Evolutionary conservation across 176 grass and related monocot genomes (phyloP).

Genomic region (Typha latifolia): DNA sequence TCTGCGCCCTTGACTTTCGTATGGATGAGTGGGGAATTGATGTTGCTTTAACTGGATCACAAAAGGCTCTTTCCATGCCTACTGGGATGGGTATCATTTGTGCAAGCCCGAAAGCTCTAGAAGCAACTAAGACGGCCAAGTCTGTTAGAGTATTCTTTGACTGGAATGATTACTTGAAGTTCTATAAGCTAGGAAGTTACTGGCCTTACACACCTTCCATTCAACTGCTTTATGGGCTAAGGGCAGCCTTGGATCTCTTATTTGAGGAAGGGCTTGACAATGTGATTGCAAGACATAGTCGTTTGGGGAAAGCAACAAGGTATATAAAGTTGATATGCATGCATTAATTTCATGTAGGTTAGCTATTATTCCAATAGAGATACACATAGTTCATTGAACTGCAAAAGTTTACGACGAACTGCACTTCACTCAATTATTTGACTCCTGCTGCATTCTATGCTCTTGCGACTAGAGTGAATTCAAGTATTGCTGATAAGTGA

Average conservation of each 20-base stretch:
- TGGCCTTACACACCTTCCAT: slow-evolving; percentile 98
- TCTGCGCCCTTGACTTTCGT: slow-evolving; percentile 86
- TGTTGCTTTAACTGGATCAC: slow-evolving; percentile 87
- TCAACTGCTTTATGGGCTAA: slow-evolving; percentile 88
- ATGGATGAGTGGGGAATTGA: slow-evolving; percentile 99
- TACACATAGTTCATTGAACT: too few species aligned
- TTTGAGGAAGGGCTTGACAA: slow-evolving; percentile 84
- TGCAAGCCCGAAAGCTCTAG: slow-evolving; percentile 73
- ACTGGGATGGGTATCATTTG: slow-evolving; percentile 82
- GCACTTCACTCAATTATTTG: too few species aligned
- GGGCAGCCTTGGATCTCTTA: slow-evolving; percentile 72
- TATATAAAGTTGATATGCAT: slow-evolving; percentile 4
- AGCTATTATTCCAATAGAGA: too few species aligned
- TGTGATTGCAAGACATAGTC: slow-evolving; percentile 67
- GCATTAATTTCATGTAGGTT: neutral
- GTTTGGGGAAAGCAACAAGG: slow-evolving; percentile 80
- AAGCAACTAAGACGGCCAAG: slow-evolving; percentile 69
- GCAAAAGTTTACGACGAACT: too few species aligned
- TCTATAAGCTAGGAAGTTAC: slow-evolving; percentile 61
- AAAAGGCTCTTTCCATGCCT: slow-evolving; percentile 95
- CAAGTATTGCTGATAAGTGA: neutral
- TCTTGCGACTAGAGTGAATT: too few species aligned
- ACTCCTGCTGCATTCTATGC: too few species aligned
- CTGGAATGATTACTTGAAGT: slow-evolving; percentile 96
- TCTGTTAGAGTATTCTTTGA: slow-evolving; percentile 92